A percentile compares a stretch with the other conserved stretches of the same genome.
Conservation (phyloP, 371 early-diverging fungal genomes). For the Apophysomyces trapeziformis region DNA sequence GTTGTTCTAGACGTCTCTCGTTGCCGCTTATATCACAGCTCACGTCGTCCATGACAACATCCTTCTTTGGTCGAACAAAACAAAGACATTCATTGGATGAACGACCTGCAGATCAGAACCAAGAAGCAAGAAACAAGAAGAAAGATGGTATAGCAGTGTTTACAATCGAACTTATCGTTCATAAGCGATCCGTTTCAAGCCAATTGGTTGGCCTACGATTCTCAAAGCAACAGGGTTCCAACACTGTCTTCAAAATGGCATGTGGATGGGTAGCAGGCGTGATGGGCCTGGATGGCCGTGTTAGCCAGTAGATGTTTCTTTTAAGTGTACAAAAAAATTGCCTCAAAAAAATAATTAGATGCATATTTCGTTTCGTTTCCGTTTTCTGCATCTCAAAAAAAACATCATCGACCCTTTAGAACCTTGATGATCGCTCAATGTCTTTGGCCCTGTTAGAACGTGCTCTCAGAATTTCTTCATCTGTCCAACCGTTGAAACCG, state of each 20-base stretch:
- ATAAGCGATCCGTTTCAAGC: slow-evolving; percentile 2
- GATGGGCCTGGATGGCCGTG: slow-evolving; percentile 24
- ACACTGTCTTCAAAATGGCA: slow-evolving; percentile 50
- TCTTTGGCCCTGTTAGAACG: slow-evolving; percentile 28
- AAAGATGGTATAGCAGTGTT: slow-evolving; percentile 44
- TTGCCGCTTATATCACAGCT: slow-evolving; percentile 43
- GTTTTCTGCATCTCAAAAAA: neutral
- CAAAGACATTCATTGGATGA: slow-evolving; percentile 37
- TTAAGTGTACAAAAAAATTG: neutral
- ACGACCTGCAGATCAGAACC: slow-evolving; percentile 7
- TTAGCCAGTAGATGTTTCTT: neutral
- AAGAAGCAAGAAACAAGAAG: slow-evolving; percentile 22
- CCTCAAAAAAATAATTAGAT: neutral
- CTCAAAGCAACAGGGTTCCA: slow-evolving; percentile 44
- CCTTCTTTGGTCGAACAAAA: slow-evolving; percentile 42
- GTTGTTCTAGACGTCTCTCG: slow-evolving; percentile 29
- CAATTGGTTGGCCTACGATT: slow-evolving; percentile 33
- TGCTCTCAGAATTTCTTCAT: slow-evolving; percentile 45
- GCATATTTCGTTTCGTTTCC: neutral
- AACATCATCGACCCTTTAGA: neutral
- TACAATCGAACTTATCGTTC: slow-evolving; percentile 29
- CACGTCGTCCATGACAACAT: slow-evolving; percentile 50
- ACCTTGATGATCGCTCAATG: slow-evolving; percentile 19
- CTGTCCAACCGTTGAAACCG: slow-evolving; percentile 48
- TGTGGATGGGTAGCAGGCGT: slow-evolving; percentile 50